Percentiles rank a stretch among this genome's conserved stretches.
phyloP scores from a whole-genome alignment of 1,284 basidiomycete genomes.

The Marasmius fiardii region DNA sequence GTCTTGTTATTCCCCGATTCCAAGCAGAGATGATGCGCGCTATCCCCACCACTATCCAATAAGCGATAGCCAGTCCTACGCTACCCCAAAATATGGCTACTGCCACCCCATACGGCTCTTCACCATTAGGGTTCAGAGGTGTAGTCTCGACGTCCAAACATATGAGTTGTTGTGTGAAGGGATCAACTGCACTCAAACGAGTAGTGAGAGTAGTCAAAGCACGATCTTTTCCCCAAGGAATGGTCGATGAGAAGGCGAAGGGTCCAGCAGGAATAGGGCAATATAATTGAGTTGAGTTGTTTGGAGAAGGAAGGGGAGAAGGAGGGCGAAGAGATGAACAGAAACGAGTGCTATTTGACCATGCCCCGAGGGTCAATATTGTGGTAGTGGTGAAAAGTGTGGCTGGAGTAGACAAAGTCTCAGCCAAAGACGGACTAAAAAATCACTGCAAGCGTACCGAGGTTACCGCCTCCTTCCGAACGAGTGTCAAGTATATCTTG shows the following conservation, averaged over 20 bases:
- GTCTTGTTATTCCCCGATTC: slow-evolving; percentile 63
- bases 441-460: slow-evolving; percentile 46
- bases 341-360: slow-evolving; percentile 67
- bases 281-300: slow-evolving; percentile 44
- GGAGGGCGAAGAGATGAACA: slow-evolving; percentile 76
- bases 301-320: slow-evolving; percentile 51
- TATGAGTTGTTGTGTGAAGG: slow-evolving; percentile 72
- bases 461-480: slow-evolving; percentile 55
- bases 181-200: slow-evolving; percentile 84
- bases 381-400: slow-evolving; percentile 83
- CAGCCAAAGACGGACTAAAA: slow-evolving; percentile 4
- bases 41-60: slow-evolving; percentile 77
- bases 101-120: slow-evolving; percentile 70
- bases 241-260: slow-evolving; percentile 78
- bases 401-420: slow-evolving; percentile 40
- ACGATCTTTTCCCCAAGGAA: slow-evolving; percentile 70
- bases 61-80: slow-evolving; percentile 73
- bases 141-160: slow-evolving; percentile 83
- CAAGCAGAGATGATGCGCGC: slow-evolving; percentile 84
- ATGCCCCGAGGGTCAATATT: slow-evolving; percentile 75
- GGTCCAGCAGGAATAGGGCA: slow-evolving; percentile 76
- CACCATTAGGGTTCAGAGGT: slow-evolving; percentile 58
- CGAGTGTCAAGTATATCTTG: slow-evolving; percentile 53
- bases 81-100: slow-evolving; percentile 81
- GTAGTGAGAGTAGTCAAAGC: slow-evolving; percentile 84